A percentile compares a stretch with the other conserved stretches of the same genome.
These are phyloP conservation scores for Thermothelomyces thermophilus DNA, from an alignment of 2,329 filamentous ascomycete genomes.

Conservation along the genomic window DNA sequence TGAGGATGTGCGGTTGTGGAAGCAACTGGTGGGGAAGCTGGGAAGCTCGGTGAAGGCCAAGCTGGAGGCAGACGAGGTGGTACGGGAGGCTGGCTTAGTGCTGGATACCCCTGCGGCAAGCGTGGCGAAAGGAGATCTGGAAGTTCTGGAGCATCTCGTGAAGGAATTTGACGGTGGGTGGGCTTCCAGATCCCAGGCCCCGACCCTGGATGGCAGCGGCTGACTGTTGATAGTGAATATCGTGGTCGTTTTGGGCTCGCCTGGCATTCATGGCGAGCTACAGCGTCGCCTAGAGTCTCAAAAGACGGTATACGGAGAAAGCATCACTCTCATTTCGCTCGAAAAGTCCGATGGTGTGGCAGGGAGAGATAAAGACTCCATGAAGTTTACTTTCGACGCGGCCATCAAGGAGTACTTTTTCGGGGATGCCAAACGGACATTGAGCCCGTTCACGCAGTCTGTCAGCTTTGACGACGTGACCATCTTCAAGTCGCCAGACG, in stretches of 20 bases:
- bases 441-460: constrained; percentile 83
- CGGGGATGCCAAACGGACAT: constrained; percentile 65
- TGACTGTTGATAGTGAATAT: constrained; percentile 55
- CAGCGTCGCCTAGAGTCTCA: constrained; percentile 57
- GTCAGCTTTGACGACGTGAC: constrained; percentile 69
- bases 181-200: not conserved
- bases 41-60: constrained; percentile 72
- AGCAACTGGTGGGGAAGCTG: constrained; percentile 65
- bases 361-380: constrained; percentile 64
- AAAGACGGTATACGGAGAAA: constrained; percentile 54
- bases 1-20: constrained; percentile 66
- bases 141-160: constrained; percentile 71
- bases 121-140: constrained; percentile 48
- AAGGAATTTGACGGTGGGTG: constrained; percentile 46
- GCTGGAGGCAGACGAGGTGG: constrained; percentile 66
- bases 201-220: not conserved
- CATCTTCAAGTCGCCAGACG: constrained; percentile 63
- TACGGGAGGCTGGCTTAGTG: constrained; percentile 69
- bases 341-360: constrained; percentile 83
- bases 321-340: constrained; percentile 68
- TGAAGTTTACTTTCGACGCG: constrained; percentile 66
- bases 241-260: constrained; percentile 75
- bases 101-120: constrained; percentile 70
- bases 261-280: constrained; percentile 69
- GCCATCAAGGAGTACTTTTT: constrained; percentile 93